Conservation (phyloP, 148 eudicot genomes). For the Chenopodium quinoa region DNA sequence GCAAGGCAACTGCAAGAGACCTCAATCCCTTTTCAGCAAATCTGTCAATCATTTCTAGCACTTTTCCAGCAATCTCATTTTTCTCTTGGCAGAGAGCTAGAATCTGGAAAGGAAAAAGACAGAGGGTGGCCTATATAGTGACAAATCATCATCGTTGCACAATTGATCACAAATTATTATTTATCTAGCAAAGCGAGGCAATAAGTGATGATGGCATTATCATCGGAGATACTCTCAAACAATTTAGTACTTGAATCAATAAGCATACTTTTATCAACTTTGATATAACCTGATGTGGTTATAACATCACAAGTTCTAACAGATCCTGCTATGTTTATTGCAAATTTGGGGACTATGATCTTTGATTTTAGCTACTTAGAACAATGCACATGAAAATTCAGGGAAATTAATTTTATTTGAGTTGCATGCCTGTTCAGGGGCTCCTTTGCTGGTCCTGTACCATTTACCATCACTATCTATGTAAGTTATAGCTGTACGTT, state of each 20-base stretch:
- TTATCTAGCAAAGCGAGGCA: background rate
- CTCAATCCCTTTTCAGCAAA: conserved; percentile 74
- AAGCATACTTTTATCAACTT: background rate
- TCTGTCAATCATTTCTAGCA: conserved; percentile 58
- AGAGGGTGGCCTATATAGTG: background rate
- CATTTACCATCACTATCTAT: conserved; percentile 60
- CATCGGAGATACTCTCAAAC: background rate
- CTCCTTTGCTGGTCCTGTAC: conserved; percentile 71
- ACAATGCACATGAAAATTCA: background rate
- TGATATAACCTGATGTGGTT: background rate
- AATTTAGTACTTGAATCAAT: background rate
- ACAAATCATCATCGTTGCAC: background rate
- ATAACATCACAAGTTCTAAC: background rate
- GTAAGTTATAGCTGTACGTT: conserved; percentile 67
- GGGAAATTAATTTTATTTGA: background rate
- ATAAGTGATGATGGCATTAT: background rate
- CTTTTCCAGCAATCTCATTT: conserved; percentile 51
- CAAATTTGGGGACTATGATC: background rate
- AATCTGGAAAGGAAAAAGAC: conserved; percentile 41
- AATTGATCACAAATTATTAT: background rate
- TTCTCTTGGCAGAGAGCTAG: conserved; percentile 54
- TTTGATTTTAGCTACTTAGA: conserved; percentile 1
- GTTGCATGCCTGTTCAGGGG: conserved; percentile 59
- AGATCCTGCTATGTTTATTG: background rate
- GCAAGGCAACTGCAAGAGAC: conserved; percentile 69